Evolutionary conservation across 805 yeast genomes (phyloP), one percentile per base, ranked within the genome.

Genomic region (Metschnikowia cerradonensis): DNA sequence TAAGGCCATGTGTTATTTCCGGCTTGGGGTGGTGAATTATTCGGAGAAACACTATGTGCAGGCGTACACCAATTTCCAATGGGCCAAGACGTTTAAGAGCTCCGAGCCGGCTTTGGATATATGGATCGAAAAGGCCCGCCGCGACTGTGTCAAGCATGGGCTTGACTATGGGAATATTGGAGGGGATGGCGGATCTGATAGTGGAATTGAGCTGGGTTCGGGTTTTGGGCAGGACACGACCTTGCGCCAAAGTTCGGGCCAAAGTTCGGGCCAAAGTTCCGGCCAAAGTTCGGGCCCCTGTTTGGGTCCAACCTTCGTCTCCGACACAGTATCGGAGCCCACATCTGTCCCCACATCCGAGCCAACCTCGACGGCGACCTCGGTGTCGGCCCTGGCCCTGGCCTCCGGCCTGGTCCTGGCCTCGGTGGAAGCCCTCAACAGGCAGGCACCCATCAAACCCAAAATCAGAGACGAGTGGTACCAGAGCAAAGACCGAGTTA

Each of bases 401-500:
- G n/a, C n/a, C n/a, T n/a, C 39, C n/a, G 22, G 39, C 1, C 31
- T 30, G n/a, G 19, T 11, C 48, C 20, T 8, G 15, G 14, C 17
- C 5, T n/a, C 34, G 4, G 14, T 23, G 14, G 31, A 26, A 10
- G 6, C 46, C 13, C 66, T 71, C 53, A 70, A 71, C 56, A 61
- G 68, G 47, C 71, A 64, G 19, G 76, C 77, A 0, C 77, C 78
- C 2, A 54, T 73, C 42, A 67, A 65, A 45, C 49, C 58, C 38
- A 73, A 73, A 51, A 63, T 65, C 47, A 60, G 72, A 44, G 76
- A 68, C 31, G 75, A 73, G 51, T 74, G 78, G 56, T 92, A 83
- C 68, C 97, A 94, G 65, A 76, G 83, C 14, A 60, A 70, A 8
- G 70, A 70, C 0, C 63, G 65, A 3, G 80, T 90, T 13, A 82